Conservation (phyloP, 352 stramenopile genomes). For the Aphanomyces invadans region DNA sequence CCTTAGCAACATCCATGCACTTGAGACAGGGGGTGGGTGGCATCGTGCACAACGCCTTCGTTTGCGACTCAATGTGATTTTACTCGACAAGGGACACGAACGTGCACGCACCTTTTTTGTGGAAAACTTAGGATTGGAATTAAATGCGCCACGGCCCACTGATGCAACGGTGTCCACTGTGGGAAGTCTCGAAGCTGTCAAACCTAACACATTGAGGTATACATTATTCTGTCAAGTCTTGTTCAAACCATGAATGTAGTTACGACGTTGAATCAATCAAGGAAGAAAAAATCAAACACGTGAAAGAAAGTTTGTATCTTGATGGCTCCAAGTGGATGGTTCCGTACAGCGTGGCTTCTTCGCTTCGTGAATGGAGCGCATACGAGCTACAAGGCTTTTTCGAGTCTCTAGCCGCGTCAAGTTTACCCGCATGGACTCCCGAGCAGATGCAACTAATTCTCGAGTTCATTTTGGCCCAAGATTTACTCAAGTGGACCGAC, state of each 20-base stretch:
- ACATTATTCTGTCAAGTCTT: background rate
- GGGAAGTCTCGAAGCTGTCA: background rate
- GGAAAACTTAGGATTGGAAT: background rate
- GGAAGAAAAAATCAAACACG: background rate
- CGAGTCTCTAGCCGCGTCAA: background rate
- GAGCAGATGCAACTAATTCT: background rate
- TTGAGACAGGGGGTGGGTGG: background rate
- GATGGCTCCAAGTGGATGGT: background rate
- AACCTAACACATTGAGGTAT: slow-evolving; percentile 4
- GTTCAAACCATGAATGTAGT: background rate
- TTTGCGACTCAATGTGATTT: slow-evolving; percentile 4
- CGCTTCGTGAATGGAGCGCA: background rate
- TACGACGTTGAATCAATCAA: background rate
- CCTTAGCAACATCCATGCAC: background rate
- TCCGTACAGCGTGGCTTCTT: background rate
- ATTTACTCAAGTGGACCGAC: slow-evolving; percentile 10
- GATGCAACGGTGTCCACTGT: background rate
- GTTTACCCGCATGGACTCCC: background rate
- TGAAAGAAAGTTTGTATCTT: background rate
- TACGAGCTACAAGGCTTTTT: slow-evolving; percentile 7
- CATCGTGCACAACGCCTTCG: slow-evolving; percentile 3
- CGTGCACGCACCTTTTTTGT: slow-evolving; percentile 1
- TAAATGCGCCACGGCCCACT: background rate
- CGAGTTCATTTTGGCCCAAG: background rate
- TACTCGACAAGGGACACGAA: slow-evolving; percentile 4